Evolutionary conservation across 2,329 filamentous ascomycete genomes (phyloP), one percentile per base, ranked within the genome.

Genomic region (Cercospora zeina): DNA sequence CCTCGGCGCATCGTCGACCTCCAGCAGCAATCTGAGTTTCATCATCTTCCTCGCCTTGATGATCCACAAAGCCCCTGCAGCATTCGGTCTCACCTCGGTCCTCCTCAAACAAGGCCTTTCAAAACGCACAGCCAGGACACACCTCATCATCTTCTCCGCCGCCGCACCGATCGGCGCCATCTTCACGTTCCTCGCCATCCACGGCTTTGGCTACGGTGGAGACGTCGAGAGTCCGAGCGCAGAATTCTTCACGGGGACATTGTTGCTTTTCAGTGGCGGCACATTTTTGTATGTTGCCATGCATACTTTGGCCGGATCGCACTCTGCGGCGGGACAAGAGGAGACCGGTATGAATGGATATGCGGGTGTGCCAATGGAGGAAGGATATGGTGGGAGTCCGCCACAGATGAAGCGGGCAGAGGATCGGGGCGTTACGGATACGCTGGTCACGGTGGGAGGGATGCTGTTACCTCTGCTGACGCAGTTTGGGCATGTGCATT

Each of bases 241-340:
- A 61, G 85, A 87, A 70, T 97, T 91, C 87, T 93, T 90, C 81
- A 97, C 93, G 0, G 95, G 95, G 24, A 91, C 96, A 82, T 79
- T 97, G 47, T 80, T 99, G 8, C 80, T 97, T n/a, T 99, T 99
- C 74, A 96, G 91, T 0, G 95, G 89, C 0, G 95, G 95, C 14
- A 99, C 95, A 0, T 99, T 99, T 73, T 77, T 99, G 89, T 97
- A 97, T 72, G 95, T 99, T 47, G 95, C 95, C 0, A 97, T 97
- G 93, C 95, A 99, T 73, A 92, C 93, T 0, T 96, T 97, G 91
- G 90, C 96, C 73, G 93, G 96, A 71, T 85, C 87, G 21, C 68
- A 67, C 19, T 69, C 73, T 7, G 68, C 75, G 82, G 86, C 56
- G 86, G 85, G 71, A 70, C 79, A 6, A 47, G 42, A 51, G 0